phyloP scores from a whole-genome alignment of 2,329 filamentous ascomycete species.

The Leptographium flavum region DNA sequence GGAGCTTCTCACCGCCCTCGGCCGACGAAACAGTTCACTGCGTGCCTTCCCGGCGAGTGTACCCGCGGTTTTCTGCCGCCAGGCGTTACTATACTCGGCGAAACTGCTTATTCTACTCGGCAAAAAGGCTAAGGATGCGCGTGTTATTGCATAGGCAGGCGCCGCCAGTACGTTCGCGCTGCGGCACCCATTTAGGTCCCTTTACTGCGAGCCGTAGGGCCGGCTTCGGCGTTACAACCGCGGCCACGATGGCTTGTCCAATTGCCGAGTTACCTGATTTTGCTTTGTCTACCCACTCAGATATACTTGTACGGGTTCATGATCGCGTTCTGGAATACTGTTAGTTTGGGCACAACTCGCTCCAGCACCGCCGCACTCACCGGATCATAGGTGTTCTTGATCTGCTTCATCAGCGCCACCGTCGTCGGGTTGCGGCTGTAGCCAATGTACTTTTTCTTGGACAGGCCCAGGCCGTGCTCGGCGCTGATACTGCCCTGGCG shows the following conservation, averaged over 20 bases:
- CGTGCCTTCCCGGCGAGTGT: too few species aligned
- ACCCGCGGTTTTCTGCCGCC: neutral
- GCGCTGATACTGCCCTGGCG: slow-evolving; percentile 88
- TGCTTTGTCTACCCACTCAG: slow-evolving; percentile 18
- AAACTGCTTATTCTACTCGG: neutral
- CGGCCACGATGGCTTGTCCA: too few species aligned
- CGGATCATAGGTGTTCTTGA: slow-evolving; percentile 89
- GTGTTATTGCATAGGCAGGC: too few species aligned
- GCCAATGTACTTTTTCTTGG: slow-evolving; percentile 90
- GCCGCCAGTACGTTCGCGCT: too few species aligned
- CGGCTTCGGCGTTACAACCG: too few species aligned
- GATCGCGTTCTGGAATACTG: slow-evolving; percentile 62
- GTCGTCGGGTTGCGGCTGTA: slow-evolving; percentile 85
- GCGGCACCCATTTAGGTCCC: neutral
- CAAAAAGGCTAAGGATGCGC: too few species aligned
- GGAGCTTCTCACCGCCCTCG: slow-evolving; percentile 1
- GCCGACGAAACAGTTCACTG: neutral
- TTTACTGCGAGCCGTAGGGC: too few species aligned
- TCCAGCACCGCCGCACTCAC: slow-evolving; percentile 39
- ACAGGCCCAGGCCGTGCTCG: slow-evolving; percentile 84
- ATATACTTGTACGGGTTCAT: slow-evolving; percentile 99
- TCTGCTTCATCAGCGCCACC: slow-evolving; percentile 83
- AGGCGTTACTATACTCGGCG: neutral
- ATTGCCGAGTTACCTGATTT: neutral
- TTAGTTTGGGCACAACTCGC: neutral